Base-by-base conservation (phyloP, 768 basidiomycete species). In the Tylopilus plumbeoviolaceoides region DNA sequence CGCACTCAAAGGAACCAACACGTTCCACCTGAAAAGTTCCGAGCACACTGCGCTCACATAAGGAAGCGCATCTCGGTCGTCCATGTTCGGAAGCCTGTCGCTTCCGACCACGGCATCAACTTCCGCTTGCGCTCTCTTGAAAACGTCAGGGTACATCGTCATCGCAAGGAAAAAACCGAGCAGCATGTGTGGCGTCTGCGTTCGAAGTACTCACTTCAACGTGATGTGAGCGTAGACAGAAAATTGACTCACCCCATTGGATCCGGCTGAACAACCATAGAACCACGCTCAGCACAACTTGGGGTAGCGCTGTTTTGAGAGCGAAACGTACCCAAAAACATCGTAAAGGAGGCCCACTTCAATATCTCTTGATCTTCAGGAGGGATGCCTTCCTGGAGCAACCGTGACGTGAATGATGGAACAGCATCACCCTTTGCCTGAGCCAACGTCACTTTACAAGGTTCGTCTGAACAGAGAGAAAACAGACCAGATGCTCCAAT, bases 251-350 rank as follows among this genome's bases (percentile, higher is more conserved):
- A 30, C 28, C 8, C 8, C 10, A 7, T 30, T 10, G 10, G 28
- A 7, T 30, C 28, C 28, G 7, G 8, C 28, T 30, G 7, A 30
- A 4, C 10, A 10, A 8, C 10, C 28, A 7, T 7, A 30, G 10
- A 30, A 10, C 7, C 28, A 30, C 2, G 28, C 28, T 30, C 28
- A 30, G 10, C 7, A 30, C 28, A 30, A 23, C 23, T 5, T 23
- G 5, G 5, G 5, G 23, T 23, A 23, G 23, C 55, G 54, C 7
- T 43, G 3, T 4, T 12, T 44, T 17, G 9, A 7, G 5, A 2
- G 20, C 4, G 17, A 30, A 76, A 66, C n/a, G 69, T 70, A 62
- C 63, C 60, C 5, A 57, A 0, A 28, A 57, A 62, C 53, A 62
- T 55, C 15, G 51, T 36, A n/a, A 59, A 47, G 5, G 57, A 49